Evolutionary conservation across 129 eudicot species (phyloP), one percentile per base, ranked within the genome.

Genomic region (Ambrosia trifida): DNA sequence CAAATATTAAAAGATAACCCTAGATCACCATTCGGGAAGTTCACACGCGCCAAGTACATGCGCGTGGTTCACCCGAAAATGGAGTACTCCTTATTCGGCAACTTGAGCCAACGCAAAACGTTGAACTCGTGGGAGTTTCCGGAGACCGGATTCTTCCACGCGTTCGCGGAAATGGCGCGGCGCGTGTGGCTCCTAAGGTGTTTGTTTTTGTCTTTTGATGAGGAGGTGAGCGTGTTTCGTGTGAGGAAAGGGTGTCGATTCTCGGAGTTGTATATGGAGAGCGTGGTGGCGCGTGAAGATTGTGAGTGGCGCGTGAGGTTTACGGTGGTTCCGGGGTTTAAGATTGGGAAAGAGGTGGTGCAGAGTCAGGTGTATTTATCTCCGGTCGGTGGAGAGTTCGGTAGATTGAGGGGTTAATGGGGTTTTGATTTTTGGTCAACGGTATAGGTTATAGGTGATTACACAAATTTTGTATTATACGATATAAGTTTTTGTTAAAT

Each of bases 301-400:
- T 79, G 79, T 13, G 91, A 54, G 17, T 18, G 80, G 19, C 54
- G 66, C 73, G 98, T 84, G 89, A 91, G 85, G 53, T 89, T 93
- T 57, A 82, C 90, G 88, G 98, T 93, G 85, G 96, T 87, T 49
- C 98, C 96, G 4, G 98, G 98, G 63, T 93, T 93, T 71, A 93
- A 83, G 61, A 83, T 93, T 14, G 96, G 96, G 5, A 80, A 82
- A 33, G 67, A 83, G 80, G 88, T 93, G 88, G 88, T 93, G 33
- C 98, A 93, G 72, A 83, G 95, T 67, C 95, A 81, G 71, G 98
- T 93, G 8, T 89, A 87, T 69, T 52, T 89, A 33, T 50, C 75
- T 47, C 85, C 82, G 43, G 74, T 40, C 74, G 74, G 20, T 5
- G 75, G 8, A 35, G 24, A 61, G 46, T 58, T 63, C 52, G 69